A percentile compares a stretch with the other conserved stretches of the same genome.
These are phyloP conservation scores for Pseudonitzschia multistriata DNA, from an alignment of 108 stramenopile species.

Conservation along the genomic window DNA sequence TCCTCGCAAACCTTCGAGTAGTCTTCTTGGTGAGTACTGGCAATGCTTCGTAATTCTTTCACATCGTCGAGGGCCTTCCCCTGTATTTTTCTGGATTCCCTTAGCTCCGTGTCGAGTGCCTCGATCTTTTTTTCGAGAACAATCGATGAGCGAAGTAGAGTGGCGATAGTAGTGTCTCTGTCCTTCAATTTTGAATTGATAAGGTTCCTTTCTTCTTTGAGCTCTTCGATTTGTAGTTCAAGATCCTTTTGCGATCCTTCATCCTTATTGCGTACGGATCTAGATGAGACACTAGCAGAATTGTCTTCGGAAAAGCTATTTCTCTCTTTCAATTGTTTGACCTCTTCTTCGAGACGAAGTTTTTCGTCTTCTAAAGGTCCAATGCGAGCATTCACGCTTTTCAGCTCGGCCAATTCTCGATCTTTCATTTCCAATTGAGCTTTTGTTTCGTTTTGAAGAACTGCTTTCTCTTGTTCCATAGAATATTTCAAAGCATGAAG, in stretches of 20 bases:
- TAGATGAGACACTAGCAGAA: not conserved
- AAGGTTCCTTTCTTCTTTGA: slow-evolving; percentile 27
- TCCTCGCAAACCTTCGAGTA: slow-evolving; percentile 36
- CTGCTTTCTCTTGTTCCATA: slow-evolving; percentile 34
- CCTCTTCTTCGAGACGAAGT: slow-evolving; percentile 5
- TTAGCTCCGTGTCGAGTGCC: slow-evolving; percentile 43
- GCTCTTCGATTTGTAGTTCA: slow-evolving; percentile 13
- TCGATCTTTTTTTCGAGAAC: slow-evolving; percentile 53
- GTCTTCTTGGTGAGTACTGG: slow-evolving; percentile 8
- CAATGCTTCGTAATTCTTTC: slow-evolving; percentile 14
- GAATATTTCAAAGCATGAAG: slow-evolving; percentile 28
- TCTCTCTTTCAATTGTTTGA: slow-evolving; percentile 27
- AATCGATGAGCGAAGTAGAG: slow-evolving; percentile 63
- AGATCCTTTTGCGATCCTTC: slow-evolving; percentile 1
- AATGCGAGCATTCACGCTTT: not conserved
- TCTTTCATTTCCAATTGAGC: slow-evolving; percentile 18
- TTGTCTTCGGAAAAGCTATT: not conserved
- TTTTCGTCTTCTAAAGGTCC: slow-evolving; percentile 13
- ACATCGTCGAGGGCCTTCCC: slow-evolving; percentile 18
- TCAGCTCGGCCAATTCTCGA: slow-evolving; percentile 14
- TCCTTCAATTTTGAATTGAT: slow-evolving; percentile 54
- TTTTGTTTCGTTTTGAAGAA: slow-evolving; percentile 4
- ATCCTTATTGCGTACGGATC: not conserved
- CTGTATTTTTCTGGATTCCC: slow-evolving; percentile 23
- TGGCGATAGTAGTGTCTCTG: slow-evolving; percentile 71